phyloP scores from a whole-genome alignment of 441 rosid genomes.

The Populus hybrid region DNA sequence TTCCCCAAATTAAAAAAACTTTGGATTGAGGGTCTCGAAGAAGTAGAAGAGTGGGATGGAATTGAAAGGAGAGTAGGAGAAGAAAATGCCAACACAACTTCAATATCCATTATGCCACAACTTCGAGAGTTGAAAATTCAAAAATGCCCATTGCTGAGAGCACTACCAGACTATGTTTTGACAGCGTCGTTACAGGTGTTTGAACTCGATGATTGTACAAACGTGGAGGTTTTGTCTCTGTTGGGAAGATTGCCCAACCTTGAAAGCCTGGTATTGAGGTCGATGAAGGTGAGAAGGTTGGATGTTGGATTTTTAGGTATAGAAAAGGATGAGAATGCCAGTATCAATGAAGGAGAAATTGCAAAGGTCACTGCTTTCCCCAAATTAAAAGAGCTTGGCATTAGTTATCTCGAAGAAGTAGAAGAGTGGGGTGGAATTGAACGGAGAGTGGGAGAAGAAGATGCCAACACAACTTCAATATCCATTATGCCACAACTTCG shows the following conservation, averaged over 20 bases:
- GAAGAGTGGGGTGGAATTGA: conserved; percentile 6
- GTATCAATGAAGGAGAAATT: not conserved
- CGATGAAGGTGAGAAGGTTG: not conserved
- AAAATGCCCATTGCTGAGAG: not conserved
- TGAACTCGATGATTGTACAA: no score
- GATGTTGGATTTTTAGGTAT: conserved; percentile 1
- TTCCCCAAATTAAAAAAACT: conserved; percentile 9
- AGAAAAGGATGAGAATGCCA: no score
- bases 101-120: conserved; percentile 8
- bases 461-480: not conserved
- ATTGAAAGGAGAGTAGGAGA: not conserved
- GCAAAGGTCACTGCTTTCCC: not conserved
- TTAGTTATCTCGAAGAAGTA: rapidly evolving
- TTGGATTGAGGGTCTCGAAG: rapidly evolving
- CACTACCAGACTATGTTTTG: conserved; percentile 6
- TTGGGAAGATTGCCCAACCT: not conserved
- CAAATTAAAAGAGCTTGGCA: not conserved
- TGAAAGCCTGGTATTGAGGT: not conserved
- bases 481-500: no score
- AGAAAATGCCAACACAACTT: not conserved
- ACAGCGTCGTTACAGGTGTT: no score
- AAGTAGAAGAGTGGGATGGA: conserved; percentile 7
- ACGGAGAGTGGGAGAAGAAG: not conserved
- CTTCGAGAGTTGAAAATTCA: rapidly evolving
- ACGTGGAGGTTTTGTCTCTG: no score